These are phyloP conservation scores for Cryptomeria japonica DNA, from an alignment of 75 land plant species.

Conservation along the genomic window DNA sequence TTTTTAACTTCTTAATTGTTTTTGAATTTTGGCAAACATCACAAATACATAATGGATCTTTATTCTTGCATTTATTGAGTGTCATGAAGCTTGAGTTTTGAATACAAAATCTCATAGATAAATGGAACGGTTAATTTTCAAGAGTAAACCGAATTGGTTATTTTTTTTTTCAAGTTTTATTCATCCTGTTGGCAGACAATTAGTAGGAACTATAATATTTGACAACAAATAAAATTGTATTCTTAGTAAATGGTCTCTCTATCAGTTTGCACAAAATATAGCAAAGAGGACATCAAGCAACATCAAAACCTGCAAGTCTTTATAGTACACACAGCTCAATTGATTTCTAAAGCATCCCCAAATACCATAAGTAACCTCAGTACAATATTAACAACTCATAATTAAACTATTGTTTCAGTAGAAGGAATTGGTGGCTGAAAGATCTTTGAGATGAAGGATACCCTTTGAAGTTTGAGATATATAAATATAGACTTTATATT, in stretches of 20 bases:
- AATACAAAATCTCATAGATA: background rate
- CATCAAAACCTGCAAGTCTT: no score
- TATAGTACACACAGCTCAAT: background rate
- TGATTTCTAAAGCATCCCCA: background rate
- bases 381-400: no score
- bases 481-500: no score
- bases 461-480: no score
- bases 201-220: no score
- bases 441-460: no score
- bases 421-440: no score
- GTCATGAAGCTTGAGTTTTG: background rate
- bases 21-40: background rate
- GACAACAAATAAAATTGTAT: background rate
- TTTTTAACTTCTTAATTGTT: background rate
- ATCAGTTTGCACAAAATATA: background rate
- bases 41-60: background rate
- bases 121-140: background rate
- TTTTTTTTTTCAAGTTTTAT: background rate
- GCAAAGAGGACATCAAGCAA: background rate
- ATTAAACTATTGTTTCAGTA: no score
- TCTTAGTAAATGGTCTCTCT: background rate
- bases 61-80: background rate
- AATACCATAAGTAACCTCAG: no score
- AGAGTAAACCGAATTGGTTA: background rate
- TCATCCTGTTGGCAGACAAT: background rate